phyloP scores from a whole-genome alignment of 768 basidiomycete species.

The Collybia sp. region DNA sequence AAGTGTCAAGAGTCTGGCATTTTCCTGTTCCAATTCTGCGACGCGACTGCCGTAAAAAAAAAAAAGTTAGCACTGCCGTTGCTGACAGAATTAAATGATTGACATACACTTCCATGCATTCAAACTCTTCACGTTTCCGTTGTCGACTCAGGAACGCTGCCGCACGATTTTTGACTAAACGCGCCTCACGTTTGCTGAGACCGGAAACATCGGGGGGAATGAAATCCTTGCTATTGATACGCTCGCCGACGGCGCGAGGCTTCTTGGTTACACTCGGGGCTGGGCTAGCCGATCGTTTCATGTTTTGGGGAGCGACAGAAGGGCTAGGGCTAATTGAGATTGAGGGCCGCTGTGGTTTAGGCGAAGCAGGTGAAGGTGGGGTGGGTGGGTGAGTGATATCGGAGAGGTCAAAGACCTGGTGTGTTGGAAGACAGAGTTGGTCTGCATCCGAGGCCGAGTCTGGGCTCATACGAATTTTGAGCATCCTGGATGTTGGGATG shows the following conservation, averaged over 20 bases:
- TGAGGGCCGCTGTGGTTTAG: conserved; percentile 25
- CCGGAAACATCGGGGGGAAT: conserved; percentile 86
- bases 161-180: conserved; percentile 88
- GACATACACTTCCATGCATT: conserved; percentile 85
- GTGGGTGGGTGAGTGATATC: conserved; percentile 24
- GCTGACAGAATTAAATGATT: conserved; percentile 11
- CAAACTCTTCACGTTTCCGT: conserved; percentile 89
- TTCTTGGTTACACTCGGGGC: conserved; percentile 34
- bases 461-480: conserved; percentile 47
- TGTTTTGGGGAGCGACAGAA: conserved; percentile 20
- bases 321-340: conserved; percentile 27
- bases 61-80: conserved; percentile 5
- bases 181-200: conserved; percentile 85
- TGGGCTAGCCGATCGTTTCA: conserved; percentile 44
- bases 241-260: conserved; percentile 40
- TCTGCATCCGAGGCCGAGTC: conserved; percentile 38
- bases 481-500: conserved; percentile 35
- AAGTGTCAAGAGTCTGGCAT: conserved; percentile 62
- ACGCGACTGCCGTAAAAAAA: conserved; percentile 57
- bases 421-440: conserved; percentile 61
- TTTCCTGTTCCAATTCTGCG: conserved; percentile 80
- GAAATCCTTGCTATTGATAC: conserved; percentile 72
- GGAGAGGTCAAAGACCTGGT: conserved; percentile 67
- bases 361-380: conserved; percentile 27
- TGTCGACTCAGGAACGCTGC: conserved; percentile 90